Conservation (phyloP, 257 asterid genomes). For the Fraxinus anomala region DNA sequence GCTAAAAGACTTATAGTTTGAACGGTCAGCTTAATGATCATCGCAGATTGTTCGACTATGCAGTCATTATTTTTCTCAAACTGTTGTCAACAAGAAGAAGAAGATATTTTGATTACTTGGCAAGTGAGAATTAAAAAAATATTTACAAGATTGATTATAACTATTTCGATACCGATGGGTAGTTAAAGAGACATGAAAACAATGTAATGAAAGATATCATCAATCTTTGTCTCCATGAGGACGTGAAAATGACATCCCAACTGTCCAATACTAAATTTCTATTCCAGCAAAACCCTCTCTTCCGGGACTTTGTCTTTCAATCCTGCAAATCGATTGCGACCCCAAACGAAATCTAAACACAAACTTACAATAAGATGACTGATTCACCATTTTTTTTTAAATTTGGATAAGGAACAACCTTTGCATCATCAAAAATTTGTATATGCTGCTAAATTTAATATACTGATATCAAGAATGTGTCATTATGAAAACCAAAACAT, state of each 20-base stretch:
- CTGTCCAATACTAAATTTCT: not conserved
- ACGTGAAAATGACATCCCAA: slow-evolving; percentile 23
- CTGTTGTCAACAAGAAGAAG: no score
- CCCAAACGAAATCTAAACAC: slow-evolving; percentile 2
- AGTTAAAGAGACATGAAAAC: not conserved
- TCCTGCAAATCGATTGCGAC: slow-evolving; percentile 29
- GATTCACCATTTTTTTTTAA: not conserved
- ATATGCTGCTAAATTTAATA: no score
- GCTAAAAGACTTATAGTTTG: no score
- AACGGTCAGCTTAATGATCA: no score
- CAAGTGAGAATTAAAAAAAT: not conserved
- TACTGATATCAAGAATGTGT: no score
- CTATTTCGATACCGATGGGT: not conserved
- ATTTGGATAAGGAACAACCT: slow-evolving; percentile 21
- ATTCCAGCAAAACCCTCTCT: slow-evolving; percentile 17
- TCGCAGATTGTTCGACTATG: no score
- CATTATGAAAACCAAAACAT: no score
- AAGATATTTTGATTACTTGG: not conserved
- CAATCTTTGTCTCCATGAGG: not conserved
- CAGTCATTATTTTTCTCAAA: no score
- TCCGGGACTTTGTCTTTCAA: slow-evolving; percentile 21
- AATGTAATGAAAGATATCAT: not conserved
- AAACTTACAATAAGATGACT: slow-evolving; percentile 14
- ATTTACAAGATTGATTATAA: not conserved
- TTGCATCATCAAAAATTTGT: not conserved